phyloP scores from a whole-genome alignment of 2,329 filamentous ascomycete species.

The Dryadomyces quercus-mongolicae region DNA sequence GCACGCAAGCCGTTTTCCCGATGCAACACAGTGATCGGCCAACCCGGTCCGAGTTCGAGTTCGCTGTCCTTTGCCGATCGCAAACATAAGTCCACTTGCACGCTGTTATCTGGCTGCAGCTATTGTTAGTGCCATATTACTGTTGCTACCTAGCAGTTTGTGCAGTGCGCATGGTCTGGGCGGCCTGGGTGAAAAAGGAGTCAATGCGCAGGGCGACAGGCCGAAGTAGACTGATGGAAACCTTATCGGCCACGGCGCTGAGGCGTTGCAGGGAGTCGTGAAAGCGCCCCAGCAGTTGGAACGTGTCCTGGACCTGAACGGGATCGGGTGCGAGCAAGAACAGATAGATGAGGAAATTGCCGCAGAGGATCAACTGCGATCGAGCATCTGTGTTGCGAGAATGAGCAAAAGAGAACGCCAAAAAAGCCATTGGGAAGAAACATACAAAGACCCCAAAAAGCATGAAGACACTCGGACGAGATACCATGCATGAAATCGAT shows the following conservation, averaged over 20 bases:
- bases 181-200: conserved; percentile 27
- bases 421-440: conserved; percentile 8
- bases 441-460: conserved; percentile 33
- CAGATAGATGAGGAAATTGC: conserved; percentile 35
- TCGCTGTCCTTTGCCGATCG: too few species aligned
- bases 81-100: too few species aligned
- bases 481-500: conserved; percentile 24
- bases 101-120: too few species aligned
- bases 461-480: conserved; percentile 22
- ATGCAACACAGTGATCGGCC: too few species aligned
- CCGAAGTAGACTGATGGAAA: conserved; percentile 20
- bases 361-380: conserved; percentile 32
- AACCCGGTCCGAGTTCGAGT: too few species aligned
- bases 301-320: conserved; percentile 21
- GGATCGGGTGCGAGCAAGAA: conserved; percentile 29
- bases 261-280: conserved; percentile 24
- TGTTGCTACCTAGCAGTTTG: background rate
- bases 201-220: conserved; percentile 25
- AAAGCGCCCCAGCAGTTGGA: conserved; percentile 24
- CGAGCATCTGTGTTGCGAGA: conserved; percentile 18
- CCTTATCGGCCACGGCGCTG: conserved; percentile 18
- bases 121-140: background rate
- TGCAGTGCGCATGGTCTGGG: conserved; percentile 9
- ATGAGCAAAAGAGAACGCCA: background rate
- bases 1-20: background rate